Evolutionary conservation across 371 early-diverging fungal genomes (phyloP).

Genomic region (Zopfochytrium polystomum): DNA sequence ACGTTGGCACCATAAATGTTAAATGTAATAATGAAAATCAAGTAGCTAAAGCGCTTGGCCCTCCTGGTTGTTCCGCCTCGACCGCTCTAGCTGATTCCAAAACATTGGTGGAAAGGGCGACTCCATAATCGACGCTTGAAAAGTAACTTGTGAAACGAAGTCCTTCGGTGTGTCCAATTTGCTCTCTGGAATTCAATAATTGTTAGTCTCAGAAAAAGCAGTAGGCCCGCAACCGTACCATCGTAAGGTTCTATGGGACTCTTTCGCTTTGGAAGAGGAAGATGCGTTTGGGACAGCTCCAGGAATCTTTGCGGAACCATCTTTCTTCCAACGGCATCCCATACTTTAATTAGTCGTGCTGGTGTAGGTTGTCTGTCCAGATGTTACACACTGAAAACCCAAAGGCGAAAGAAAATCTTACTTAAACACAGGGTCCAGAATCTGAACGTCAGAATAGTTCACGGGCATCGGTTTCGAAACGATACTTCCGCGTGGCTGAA

Average conservation of each 20-base stretch:
- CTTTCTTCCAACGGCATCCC: slow-evolving; percentile 3
- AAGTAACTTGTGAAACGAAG: slow-evolving; percentile 9
- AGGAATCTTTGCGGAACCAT: slow-evolving; percentile 8
- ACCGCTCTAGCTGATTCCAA: slow-evolving; percentile 26
- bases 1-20: neutral
- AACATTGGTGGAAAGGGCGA: slow-evolving; percentile 25
- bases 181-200: slow-evolving; percentile 4
- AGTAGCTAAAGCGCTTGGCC: slow-evolving; percentile 5
- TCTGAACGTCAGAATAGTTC: slow-evolving; percentile 63
- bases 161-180: slow-evolving; percentile 20
- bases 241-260: slow-evolving; percentile 16
- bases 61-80: slow-evolving; percentile 11
- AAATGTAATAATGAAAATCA: neutral
- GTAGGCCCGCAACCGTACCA: too few relatives aligned
- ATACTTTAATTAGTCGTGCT: slow-evolving; percentile 5
- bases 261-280: slow-evolving; percentile 18
- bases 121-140: slow-evolving; percentile 13
- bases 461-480: slow-evolving; percentile 65
- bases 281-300: slow-evolving; percentile 9
- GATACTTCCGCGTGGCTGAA: slow-evolving; percentile 42
- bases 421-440: slow-evolving; percentile 63
- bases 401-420: slow-evolving; percentile 3
- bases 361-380: slow-evolving; percentile 12
- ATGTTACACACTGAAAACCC: neutral
- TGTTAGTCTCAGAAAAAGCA: too few relatives aligned